These are phyloP conservation scores for Nicotiana knightiana DNA, from an alignment of 257 asterid genomes.

Conservation along the genomic window DNA sequence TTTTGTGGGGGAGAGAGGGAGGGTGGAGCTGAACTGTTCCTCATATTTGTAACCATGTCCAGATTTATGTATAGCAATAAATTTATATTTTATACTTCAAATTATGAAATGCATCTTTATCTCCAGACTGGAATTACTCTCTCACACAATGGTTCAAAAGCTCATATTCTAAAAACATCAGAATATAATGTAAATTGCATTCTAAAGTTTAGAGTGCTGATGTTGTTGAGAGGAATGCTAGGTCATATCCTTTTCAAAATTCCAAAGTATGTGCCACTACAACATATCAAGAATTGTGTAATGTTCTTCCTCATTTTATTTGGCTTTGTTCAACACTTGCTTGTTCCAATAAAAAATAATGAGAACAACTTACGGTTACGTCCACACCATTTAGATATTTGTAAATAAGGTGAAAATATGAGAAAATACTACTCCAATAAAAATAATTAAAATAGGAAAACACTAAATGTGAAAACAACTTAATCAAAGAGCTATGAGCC, in stretches of 20 bases:
- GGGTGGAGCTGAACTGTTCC: neutral
- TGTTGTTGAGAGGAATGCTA: too few relatives aligned
- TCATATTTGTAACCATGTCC: neutral
- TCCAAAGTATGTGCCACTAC: too few relatives aligned
- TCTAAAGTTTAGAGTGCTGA: too few relatives aligned
- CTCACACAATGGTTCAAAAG: neutral
- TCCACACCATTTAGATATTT: neutral
- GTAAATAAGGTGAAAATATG: neutral
- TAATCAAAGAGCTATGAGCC: neutral
- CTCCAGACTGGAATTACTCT: neutral
- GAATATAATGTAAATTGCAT: too few relatives aligned
- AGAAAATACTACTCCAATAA: too few relatives aligned
- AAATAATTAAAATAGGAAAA: too few relatives aligned
- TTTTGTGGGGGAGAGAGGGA: neutral
- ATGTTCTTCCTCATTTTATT: neutral
- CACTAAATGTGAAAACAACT: neutral
- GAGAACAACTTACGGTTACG: neutral
- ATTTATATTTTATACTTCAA: neutral
- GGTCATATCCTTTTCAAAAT: too few relatives aligned
- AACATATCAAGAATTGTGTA: too few relatives aligned
- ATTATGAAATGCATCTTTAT: neutral
- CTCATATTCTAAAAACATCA: too few relatives aligned
- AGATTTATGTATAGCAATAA: neutral
- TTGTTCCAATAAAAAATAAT: neutral
- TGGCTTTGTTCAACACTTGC: neutral